These are phyloP conservation scores for Plasmopara muralis DNA, from an alignment of 352 stramenopile species.

Conservation along the genomic window DNA sequence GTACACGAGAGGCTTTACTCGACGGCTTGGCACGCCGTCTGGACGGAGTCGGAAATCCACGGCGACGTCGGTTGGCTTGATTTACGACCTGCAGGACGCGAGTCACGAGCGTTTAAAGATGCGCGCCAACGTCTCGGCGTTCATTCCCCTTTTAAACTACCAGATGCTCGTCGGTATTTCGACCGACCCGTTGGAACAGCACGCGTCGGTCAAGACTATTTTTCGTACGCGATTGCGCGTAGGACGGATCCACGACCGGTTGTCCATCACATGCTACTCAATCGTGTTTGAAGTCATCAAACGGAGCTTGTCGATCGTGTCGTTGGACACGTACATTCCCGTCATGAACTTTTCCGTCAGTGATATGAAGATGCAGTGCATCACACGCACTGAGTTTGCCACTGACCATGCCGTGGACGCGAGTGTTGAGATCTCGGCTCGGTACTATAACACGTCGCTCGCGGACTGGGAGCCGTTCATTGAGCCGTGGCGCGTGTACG, in stretches of 20 bases:
- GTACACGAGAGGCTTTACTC: constrained; percentile 60
- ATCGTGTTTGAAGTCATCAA: constrained; percentile 88
- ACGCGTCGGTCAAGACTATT: constrained; percentile 36
- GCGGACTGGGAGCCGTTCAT: constrained; percentile 86
- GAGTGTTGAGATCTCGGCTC: constrained; percentile 71
- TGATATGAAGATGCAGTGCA: constrained; percentile 71
- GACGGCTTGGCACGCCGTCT: constrained; percentile 41
- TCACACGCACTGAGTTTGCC: constrained; percentile 65
- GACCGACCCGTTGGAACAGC: constrained; percentile 33
- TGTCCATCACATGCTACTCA: constrained; percentile 64
- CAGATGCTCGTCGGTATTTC: constrained; percentile 62
- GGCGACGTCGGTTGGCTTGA: constrained; percentile 50
- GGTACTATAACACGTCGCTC: constrained; percentile 85
- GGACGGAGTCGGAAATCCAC: constrained; percentile 63
- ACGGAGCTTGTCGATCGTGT: constrained; percentile 79
- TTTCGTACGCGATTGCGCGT: constrained; percentile 63
- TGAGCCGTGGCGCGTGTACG: constrained; percentile 77
- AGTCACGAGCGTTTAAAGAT: constrained; percentile 30
- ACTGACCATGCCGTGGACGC: constrained; percentile 62
- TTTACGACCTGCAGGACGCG: constrained; percentile 22
- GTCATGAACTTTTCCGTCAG: constrained; percentile 86
- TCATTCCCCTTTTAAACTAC: constrained; percentile 66
- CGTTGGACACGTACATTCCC: constrained; percentile 85
- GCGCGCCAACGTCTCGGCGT: constrained; percentile 38
- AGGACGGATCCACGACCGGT: constrained; percentile 61